Evolutionary conservation across 1,284 basidiomycete genomes (phyloP).

Genomic region (Cryptococcus wingfieldii): DNA sequence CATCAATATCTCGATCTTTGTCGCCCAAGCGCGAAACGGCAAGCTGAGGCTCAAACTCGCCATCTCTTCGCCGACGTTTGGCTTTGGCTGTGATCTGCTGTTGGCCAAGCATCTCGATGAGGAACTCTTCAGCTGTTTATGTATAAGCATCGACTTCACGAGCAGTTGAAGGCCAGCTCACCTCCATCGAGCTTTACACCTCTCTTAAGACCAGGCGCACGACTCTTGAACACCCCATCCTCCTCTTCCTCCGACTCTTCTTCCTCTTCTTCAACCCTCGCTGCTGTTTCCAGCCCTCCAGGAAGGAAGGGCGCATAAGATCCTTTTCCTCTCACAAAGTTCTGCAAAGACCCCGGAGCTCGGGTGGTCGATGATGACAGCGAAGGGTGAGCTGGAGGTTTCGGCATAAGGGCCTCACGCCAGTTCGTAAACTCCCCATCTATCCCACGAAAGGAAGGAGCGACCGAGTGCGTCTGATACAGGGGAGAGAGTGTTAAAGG

Average conservation of each 20-base stretch:
- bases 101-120: slow-evolving; percentile 42
- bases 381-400: slow-evolving; percentile 55
- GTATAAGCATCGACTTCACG: not conserved
- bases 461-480: slow-evolving; percentile 69
- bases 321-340: slow-evolving; percentile 89
- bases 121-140: slow-evolving; percentile 40
- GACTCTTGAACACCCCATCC: slow-evolving; percentile 46
- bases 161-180: slow-evolving; percentile 4
- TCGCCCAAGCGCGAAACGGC: slow-evolving; percentile 34
- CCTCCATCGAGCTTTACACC: slow-evolving; percentile 42
- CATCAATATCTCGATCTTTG: slow-evolving; percentile 21
- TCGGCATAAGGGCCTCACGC: slow-evolving; percentile 56
- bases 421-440: slow-evolving; percentile 76
- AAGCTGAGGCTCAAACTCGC: slow-evolving; percentile 32
- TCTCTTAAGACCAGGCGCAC: slow-evolving; percentile 40
- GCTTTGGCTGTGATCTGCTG: slow-evolving; percentile 38
- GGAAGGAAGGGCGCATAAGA: slow-evolving; percentile 88
- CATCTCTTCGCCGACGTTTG: slow-evolving; percentile 31
- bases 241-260: slow-evolving; percentile 38
- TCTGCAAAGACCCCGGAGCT: slow-evolving; percentile 68
- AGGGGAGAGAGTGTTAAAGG: slow-evolving; percentile 63
- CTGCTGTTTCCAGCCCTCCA: slow-evolving; percentile 61
- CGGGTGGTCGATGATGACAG: slow-evolving; percentile 79
- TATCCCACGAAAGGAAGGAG: slow-evolving; percentile 72
- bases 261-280: slow-evolving; percentile 38